Conservation (phyloP, 768 basidiomycete species). For the Macrolepiota fuliginosa region DNA sequence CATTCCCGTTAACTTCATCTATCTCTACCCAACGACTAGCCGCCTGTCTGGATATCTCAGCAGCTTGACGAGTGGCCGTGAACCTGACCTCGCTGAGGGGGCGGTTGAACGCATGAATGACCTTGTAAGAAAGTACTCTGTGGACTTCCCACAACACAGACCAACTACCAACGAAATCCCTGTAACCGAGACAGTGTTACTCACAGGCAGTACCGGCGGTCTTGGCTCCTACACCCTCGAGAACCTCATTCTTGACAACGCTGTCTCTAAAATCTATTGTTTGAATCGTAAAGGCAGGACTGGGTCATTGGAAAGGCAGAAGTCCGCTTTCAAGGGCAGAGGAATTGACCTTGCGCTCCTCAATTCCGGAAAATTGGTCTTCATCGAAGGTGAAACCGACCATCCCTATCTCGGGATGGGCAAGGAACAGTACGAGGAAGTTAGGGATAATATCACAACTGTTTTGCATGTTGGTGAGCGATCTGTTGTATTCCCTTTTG, state of each 20-base stretch:
- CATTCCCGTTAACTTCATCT: conserved; percentile 19
- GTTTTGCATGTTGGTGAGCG: conserved; percentile 36
- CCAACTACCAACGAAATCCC: neutral
- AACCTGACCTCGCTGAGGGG: neutral
- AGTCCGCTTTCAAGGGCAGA: conserved; percentile 18
- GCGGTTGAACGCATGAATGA: conserved; percentile 18
- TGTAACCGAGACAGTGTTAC: conserved; percentile 23
- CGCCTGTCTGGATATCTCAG: conserved; percentile 14
- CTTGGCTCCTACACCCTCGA: conserved; percentile 33
- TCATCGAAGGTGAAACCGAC: conserved; percentile 34
- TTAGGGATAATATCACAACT: conserved; percentile 25
- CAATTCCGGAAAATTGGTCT: conserved; percentile 27
- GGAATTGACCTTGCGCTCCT: conserved; percentile 28
- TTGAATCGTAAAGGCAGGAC: conserved; percentile 26
- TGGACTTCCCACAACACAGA: conserved; percentile 13
- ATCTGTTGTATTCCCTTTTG: neutral
- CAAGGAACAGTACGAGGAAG: conserved; percentile 25
- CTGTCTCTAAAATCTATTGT: conserved; percentile 29
- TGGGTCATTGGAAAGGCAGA: conserved; percentile 19
- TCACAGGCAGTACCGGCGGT: conserved; percentile 36
- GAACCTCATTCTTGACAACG: conserved; percentile 22
- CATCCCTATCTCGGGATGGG: conserved; percentile 26
- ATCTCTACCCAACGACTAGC: conserved; percentile 18
- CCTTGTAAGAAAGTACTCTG: conserved; percentile 24
- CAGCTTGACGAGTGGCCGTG: conserved; percentile 1